A percentile compares a stretch with the other conserved stretches of the same genome.
Evolutionary conservation across 495 filamentous ascomycete species (phyloP).

Genomic region (Glonium stellatum): DNA sequence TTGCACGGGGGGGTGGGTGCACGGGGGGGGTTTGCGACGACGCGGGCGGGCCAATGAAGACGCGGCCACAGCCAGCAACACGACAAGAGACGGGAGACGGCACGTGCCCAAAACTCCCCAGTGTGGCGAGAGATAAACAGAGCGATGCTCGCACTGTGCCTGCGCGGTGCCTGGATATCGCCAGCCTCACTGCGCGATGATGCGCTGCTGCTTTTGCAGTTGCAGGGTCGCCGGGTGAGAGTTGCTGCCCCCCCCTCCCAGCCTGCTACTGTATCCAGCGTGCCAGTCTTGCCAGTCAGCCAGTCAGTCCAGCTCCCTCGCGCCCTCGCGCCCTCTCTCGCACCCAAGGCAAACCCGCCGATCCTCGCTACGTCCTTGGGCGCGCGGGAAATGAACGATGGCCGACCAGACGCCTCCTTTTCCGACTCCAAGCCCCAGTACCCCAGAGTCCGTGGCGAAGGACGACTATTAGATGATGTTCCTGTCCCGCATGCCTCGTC

Average conservation of each 20-base stretch:
- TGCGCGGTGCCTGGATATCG: no score
- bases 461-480: background rate
- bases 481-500: background rate
- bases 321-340: background rate
- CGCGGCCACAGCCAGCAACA: background rate
- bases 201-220: background rate
- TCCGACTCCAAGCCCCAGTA: background rate
- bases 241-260: background rate
- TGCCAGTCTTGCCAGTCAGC: background rate
- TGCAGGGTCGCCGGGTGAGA: background rate
- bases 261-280: no score
- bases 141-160: no score
- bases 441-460: background rate
- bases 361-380: background rate
- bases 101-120: no score
- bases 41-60: background rate
- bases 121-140: no score
- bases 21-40: background rate
- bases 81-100: background rate
- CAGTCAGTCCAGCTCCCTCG: no score
- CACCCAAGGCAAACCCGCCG: background rate
- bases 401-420: background rate
- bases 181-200: background rate
- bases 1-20: no score
- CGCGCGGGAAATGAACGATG: slow-evolving; percentile 1